These are phyloP conservation scores for Colletotrichum liriopes DNA, from an alignment of 2,329 filamentous ascomycete genomes.

Conservation along the genomic window DNA sequence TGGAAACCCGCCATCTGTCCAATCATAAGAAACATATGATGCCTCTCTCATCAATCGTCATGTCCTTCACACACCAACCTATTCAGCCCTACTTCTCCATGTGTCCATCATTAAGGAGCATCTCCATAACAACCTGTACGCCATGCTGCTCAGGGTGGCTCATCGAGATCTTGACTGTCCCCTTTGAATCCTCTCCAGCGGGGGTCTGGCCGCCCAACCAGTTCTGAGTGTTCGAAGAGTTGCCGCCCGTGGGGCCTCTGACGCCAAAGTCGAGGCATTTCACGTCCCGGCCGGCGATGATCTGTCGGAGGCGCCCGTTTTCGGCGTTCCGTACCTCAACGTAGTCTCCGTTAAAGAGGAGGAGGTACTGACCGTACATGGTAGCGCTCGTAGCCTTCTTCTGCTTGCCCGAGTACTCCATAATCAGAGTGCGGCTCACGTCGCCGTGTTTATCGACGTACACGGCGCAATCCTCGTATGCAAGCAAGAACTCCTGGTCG, in stretches of 20 bases:
- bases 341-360: slow-evolving; percentile 96
- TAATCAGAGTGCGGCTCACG: slow-evolving; percentile 92
- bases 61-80: background rate
- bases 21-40: slow-evolving; percentile 16
- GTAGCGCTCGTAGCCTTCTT: slow-evolving; percentile 86
- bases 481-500: slow-evolving; percentile 92
- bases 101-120: slow-evolving; percentile 92
- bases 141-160: slow-evolving; percentile 90
- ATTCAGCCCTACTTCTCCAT: slow-evolving; percentile 58
- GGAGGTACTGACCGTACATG: slow-evolving; percentile 90
- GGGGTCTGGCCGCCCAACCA: slow-evolving; percentile 51
- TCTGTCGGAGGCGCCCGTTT: slow-evolving; percentile 93
- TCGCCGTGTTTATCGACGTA: slow-evolving; percentile 99
- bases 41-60: slow-evolving; percentile 25
- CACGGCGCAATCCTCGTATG: slow-evolving; percentile 96
- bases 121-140: slow-evolving; percentile 90
- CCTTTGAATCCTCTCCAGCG: slow-evolving; percentile 67
- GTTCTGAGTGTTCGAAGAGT: slow-evolving; percentile 52
- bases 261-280: slow-evolving; percentile 90
- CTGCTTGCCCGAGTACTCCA: slow-evolving; percentile 97
- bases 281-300: slow-evolving; percentile 93
- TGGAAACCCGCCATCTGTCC: slow-evolving; percentile 2
- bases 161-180: slow-evolving; percentile 95
- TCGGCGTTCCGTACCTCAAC: slow-evolving; percentile 97
- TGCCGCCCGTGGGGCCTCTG: slow-evolving; percentile 71